Conservation (phyloP, 495 filamentous ascomycete genomes). For the Delitschia confertaspora region DNA sequence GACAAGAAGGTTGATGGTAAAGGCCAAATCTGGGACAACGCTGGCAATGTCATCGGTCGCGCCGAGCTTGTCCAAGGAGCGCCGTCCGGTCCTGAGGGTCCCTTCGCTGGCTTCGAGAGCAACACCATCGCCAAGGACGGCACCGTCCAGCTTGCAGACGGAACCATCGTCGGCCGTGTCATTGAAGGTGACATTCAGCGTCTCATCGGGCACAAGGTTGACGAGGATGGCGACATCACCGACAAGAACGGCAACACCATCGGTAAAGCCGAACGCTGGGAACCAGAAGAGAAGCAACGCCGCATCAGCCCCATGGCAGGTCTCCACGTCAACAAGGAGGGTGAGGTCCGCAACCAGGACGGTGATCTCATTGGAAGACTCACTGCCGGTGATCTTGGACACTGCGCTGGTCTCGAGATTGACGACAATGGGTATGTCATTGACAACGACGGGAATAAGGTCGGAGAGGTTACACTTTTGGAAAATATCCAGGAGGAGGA, state of each 20-base stretch:
- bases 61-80: conserved; percentile 72
- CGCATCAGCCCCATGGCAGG: conserved; percentile 63
- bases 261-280: conserved; percentile 74
- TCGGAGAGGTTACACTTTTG: conserved; percentile 73
- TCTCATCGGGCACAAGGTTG: conserved; percentile 65
- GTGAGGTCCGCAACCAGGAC: conserved; percentile 71
- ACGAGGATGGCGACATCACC: conserved; percentile 73
- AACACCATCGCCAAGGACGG: conserved; percentile 69
- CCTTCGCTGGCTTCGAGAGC: conserved; percentile 69
- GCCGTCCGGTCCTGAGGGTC: conserved; percentile 55
- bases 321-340: conserved; percentile 69
- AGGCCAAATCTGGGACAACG: conserved; percentile 73
- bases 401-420: conserved; percentile 67
- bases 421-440: conserved; percentile 81
- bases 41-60: conserved; percentile 66
- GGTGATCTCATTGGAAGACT: conserved; percentile 74
- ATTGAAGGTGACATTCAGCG: conserved; percentile 62
- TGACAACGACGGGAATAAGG: conserved; percentile 68
- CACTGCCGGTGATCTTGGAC: conserved; percentile 60
- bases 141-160: conserved; percentile 51
- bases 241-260: conserved; percentile 77
- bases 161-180: conserved; percentile 64
- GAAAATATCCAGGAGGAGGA: conserved; percentile 57
- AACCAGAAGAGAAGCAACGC: conserved; percentile 64
- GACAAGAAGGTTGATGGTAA: conserved; percentile 76